phyloP scores from a whole-genome alignment of 371 early-diverging fungal species.

The Phascolomyces articulosus region DNA sequence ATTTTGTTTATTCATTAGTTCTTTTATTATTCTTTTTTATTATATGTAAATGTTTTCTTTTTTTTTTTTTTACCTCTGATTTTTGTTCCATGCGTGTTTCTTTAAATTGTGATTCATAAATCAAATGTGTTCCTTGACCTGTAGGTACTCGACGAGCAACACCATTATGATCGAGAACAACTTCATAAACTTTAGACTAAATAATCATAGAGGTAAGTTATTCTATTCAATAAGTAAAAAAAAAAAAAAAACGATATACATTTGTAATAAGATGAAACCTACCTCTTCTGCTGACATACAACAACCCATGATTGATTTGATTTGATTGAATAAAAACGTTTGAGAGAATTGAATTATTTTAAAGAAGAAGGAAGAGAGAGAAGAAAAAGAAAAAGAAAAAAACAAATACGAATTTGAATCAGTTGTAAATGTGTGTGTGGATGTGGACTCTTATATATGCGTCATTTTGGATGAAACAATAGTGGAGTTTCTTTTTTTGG shows the following conservation, averaged over 20 bases:
- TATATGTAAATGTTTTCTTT: background rate
- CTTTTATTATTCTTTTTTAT: background rate
- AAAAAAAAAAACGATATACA: background rate
- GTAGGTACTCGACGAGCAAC: conserved; percentile 48
- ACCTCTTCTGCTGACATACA: conserved; percentile 5
- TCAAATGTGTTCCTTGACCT: conserved; percentile 51
- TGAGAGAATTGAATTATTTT: no score
- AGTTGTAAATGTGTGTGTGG: no score
- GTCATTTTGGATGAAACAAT: conserved; percentile 1
- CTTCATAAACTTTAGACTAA: conserved; percentile 49
- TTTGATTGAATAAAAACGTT: background rate
- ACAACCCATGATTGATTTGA: background rate
- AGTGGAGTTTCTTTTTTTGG: background rate
- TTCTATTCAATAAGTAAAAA: no score
- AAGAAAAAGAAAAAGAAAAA: background rate
- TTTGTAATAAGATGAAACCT: background rate
- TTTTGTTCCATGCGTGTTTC: conserved; percentile 29
- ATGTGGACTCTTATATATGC: no score
- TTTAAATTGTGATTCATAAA: conserved; percentile 38
- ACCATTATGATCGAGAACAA: conserved; percentile 42
- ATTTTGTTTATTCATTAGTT: background rate
- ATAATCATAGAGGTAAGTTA: background rate
- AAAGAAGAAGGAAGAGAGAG: background rate
- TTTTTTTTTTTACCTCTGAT: background rate
- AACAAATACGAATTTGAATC: no score